Conservation (phyloP, 331 rosid species). For the Ulmus americana region DNA sequence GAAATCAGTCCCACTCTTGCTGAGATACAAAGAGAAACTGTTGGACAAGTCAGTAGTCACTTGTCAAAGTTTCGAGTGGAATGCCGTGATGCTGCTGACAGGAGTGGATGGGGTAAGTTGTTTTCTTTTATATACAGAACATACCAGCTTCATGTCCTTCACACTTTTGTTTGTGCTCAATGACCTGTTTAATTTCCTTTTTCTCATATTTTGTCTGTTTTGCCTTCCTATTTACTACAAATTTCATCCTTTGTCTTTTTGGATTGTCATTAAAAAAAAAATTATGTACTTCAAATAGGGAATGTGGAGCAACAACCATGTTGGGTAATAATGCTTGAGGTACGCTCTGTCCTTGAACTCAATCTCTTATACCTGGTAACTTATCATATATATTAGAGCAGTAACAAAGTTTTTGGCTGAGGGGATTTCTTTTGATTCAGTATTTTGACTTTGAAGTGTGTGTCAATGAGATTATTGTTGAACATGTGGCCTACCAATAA, state of each 20-base stretch:
- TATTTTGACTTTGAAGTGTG: neutral
- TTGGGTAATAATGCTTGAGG: conserved; percentile 99
- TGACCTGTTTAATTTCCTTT: neutral
- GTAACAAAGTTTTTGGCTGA: neutral
- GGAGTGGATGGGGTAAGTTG: conserved; percentile 80
- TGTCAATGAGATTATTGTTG: neutral
- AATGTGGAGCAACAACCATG: conserved; percentile 72
- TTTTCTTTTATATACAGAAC: conserved; percentile 7
- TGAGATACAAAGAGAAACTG: conserved; percentile 75
- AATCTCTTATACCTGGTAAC: conserved; percentile 9
- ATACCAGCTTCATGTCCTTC: neutral
- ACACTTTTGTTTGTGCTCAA: neutral
- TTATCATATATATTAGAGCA: conserved; percentile 9
- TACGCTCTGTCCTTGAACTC: conserved; percentile 31
- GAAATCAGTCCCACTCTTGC: conserved; percentile 89
- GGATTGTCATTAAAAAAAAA: neutral
- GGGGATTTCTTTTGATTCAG: neutral
- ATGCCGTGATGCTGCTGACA: conserved; percentile 78
- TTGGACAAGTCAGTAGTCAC: conserved; percentile 71
- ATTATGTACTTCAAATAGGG: conserved; percentile 39
- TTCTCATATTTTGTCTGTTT: neutral
- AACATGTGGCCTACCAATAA: neutral
- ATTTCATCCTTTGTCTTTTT: neutral
- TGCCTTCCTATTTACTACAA: neutral
- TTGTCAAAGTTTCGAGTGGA: conserved; percentile 77